Percentiles rank a stretch among this genome's conserved stretches.
Conservation (phyloP, 2,329 filamentous ascomycete genomes). For the Pezicula carpinea region DNA sequence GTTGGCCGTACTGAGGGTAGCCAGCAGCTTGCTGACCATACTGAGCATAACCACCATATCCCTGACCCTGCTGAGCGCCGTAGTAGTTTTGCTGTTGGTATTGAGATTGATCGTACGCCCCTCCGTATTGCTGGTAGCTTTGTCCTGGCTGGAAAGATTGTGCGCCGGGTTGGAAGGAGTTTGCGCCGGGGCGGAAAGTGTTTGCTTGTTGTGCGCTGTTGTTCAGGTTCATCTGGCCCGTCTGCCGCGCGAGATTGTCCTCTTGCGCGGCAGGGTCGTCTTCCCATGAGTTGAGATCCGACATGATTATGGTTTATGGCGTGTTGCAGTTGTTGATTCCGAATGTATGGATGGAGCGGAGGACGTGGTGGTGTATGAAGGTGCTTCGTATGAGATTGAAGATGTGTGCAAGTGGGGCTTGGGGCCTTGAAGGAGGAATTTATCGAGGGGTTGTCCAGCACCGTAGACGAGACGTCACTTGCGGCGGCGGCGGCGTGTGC, state of each 20-base stretch:
- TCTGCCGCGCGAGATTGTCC: slow-evolving; percentile 69
- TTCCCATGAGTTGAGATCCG: slow-evolving; percentile 92
- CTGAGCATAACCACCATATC: slow-evolving; percentile 50
- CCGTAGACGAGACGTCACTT: no score
- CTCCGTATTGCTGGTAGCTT: slow-evolving; percentile 54
- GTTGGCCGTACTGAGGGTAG: slow-evolving; percentile 45
- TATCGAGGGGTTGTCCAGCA: slow-evolving; percentile 14
- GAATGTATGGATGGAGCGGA: neutral
- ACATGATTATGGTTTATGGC: slow-evolving; percentile 50
- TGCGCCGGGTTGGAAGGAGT: slow-evolving; percentile 70
- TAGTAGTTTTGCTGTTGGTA: slow-evolving; percentile 49
- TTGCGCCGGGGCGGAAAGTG: slow-evolving; percentile 62
- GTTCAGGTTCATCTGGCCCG: slow-evolving; percentile 72
- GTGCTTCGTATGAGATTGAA: slow-evolving; percentile 5
- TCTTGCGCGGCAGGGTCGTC: slow-evolving; percentile 77
- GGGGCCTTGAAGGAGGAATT: slow-evolving; percentile 9
- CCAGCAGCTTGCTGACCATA: slow-evolving; percentile 42
- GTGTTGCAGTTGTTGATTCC: neutral
- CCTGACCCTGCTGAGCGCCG: slow-evolving; percentile 47
- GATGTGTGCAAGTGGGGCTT: slow-evolving; percentile 1
- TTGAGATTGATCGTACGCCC: slow-evolving; percentile 48
- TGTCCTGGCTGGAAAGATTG: slow-evolving; percentile 70
- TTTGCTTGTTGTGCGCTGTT: slow-evolving; percentile 38
- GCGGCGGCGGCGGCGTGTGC: no score
- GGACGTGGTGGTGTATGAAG: slow-evolving; percentile 1